Conservation (phyloP, 441 rosid species). For the Theobroma grandiflorum region DNA sequence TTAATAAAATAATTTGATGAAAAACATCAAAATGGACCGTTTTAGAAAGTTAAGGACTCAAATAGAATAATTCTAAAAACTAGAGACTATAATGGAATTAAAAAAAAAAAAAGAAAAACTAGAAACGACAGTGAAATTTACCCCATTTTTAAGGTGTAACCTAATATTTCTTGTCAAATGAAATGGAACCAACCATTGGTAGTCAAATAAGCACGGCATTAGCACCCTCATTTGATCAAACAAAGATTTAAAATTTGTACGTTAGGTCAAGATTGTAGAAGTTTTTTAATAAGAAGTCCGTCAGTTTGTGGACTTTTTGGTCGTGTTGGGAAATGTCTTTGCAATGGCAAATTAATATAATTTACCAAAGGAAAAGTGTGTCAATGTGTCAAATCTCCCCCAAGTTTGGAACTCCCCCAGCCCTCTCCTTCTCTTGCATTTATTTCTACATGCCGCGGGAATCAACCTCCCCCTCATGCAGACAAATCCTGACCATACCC, state of each 20-base stretch:
- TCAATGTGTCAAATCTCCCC: conserved; percentile 19
- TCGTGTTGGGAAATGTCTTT: neutral
- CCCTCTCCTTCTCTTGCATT: neutral
- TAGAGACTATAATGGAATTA: too few relatives aligned
- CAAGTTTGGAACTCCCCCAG: conserved; percentile 29
- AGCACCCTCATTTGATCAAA: too few relatives aligned
- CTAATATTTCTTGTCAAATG: neutral
- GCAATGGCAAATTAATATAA: neutral
- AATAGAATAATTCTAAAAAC: too few relatives aligned
- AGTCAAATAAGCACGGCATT: too few relatives aligned
- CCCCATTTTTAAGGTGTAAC: neutral
- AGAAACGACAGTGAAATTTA: too few relatives aligned
- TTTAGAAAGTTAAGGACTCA: too few relatives aligned
- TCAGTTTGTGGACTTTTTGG: neutral
- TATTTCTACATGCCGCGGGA: conserved; percentile 17
- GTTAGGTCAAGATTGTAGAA: neutral
- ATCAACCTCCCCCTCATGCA: conserved; percentile 41
- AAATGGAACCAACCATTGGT: too few relatives aligned
- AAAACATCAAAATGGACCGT: too few relatives aligned
- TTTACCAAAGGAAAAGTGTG: neutral
- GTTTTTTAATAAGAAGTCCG: neutral
- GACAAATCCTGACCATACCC: conserved; percentile 38
- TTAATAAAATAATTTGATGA: too few relatives aligned
- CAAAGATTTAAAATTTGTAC: neutral
- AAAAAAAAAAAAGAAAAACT: neutral